These are phyloP conservation scores for Lichtheimia hyalospora DNA, from an alignment of 371 early-diverging fungal species.

Conservation along the genomic window DNA sequence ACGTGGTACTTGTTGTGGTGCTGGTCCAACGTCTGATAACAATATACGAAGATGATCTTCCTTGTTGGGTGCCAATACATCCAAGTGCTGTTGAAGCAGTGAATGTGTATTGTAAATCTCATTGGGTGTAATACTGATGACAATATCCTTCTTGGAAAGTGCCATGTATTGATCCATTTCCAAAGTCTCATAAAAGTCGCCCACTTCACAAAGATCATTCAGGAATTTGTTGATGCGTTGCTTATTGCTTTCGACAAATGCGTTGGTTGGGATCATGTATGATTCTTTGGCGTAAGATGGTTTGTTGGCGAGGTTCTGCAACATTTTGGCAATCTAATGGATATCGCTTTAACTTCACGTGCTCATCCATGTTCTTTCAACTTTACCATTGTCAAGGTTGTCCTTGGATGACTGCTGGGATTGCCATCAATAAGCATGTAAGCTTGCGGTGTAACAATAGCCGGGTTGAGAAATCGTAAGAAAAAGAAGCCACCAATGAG, in stretches of 20 bases:
- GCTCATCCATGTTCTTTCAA: not conserved
- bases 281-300: slow-evolving; percentile 86
- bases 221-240: slow-evolving; percentile 79
- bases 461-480: slow-evolving; percentile 91
- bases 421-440: slow-evolving; percentile 87
- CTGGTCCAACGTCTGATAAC: slow-evolving; percentile 74
- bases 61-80: slow-evolving; percentile 72
- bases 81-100: slow-evolving; percentile 77
- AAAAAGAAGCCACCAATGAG: slow-evolving; percentile 95
- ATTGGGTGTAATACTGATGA: slow-evolving; percentile 84
- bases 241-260: slow-evolving; percentile 86
- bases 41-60: slow-evolving; percentile 76
- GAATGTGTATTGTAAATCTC: slow-evolving; percentile 90
- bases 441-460: slow-evolving; percentile 91
- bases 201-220: slow-evolving; percentile 87
- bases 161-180: slow-evolving; percentile 97
- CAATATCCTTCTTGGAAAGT: slow-evolving; percentile 83
- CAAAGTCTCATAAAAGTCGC: slow-evolving; percentile 89
- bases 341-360: not conserved
- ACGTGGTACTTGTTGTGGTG: slow-evolving; percentile 78
- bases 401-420: slow-evolving; percentile 75
- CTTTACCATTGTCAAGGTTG: slow-evolving; percentile 74
- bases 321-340: slow-evolving; percentile 77
- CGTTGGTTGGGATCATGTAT: slow-evolving; percentile 84
- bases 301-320: slow-evolving; percentile 93